phyloP scores from a whole-genome alignment of 495 filamentous ascomycete genomes.

The Melanomma pulvis-pyrius region DNA sequence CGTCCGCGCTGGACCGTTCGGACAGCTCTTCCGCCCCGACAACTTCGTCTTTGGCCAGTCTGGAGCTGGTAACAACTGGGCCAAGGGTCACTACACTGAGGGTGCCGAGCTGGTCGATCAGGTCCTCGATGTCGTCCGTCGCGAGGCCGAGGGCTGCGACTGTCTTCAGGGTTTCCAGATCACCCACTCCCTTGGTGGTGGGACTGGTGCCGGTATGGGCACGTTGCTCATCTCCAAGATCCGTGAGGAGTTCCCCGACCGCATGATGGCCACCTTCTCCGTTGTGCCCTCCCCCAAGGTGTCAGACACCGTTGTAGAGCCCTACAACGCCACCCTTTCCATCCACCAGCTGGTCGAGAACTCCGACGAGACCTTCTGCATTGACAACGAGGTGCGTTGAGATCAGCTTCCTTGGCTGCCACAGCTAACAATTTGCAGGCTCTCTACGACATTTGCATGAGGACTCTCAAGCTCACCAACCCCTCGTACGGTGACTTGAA shows the following conservation, averaged over 20 bases:
- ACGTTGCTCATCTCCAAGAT: conserved; percentile 99
- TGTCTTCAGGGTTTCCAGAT: conserved; percentile 99
- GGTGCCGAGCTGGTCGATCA: conserved; percentile 98
- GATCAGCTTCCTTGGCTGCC: neutral
- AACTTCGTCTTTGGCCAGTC: conserved; percentile 99
- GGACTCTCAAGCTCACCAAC: conserved; percentile 96
- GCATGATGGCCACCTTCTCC: conserved; percentile 99
- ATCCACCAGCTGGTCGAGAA: conserved; percentile 99
- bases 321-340: conserved; percentile 99
- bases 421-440: conserved; percentile 58
- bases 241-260: conserved; percentile 99
- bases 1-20: conserved; percentile 97
- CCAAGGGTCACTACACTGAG: conserved; percentile 99
- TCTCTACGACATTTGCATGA: conserved; percentile 99
- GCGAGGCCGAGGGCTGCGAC: conserved; percentile 98
- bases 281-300: conserved; percentile 99
- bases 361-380: conserved; percentile 99
- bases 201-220: conserved; percentile 99
- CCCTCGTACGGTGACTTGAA: conserved; percentile 99
- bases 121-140: conserved; percentile 97
- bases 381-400: conserved; percentile 87
- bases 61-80: conserved; percentile 99
- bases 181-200: conserved; percentile 99
- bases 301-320: conserved; percentile 99
- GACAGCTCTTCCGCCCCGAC: conserved; percentile 99